phyloP scores from a whole-genome alignment of 352 stramenopile genomes.

The Saprolegnia parasitica region DNA sequence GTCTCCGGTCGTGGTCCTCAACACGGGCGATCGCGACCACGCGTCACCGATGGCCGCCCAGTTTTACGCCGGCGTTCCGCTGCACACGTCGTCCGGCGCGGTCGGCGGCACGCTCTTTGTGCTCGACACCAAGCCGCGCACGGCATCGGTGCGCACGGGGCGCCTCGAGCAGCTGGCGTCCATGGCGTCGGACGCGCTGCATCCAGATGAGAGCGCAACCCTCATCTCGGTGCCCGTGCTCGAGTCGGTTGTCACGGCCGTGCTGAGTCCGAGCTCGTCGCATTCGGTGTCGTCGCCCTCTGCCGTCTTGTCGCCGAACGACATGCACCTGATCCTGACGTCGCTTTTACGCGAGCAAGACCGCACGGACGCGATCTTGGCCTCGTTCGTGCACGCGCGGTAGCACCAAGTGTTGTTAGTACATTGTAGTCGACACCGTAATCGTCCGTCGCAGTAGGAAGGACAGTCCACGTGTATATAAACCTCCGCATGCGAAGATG shows the following conservation, averaged over 20 bases:
- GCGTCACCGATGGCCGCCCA: not conserved
- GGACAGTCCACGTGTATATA: no score
- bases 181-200: not conserved
- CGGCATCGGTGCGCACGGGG: not conserved
- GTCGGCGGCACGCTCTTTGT: conserved; percentile 21
- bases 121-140: not conserved
- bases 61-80: conserved; percentile 12
- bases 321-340: no score
- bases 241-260: conserved; percentile 1
- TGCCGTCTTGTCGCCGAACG: no score
- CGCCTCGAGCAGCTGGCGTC: not conserved
- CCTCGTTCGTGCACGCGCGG: no score
- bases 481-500: no score
- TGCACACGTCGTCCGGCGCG: not conserved
- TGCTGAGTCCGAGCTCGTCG: not conserved
- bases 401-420: no score
- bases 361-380: no score
- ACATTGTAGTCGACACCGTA: no score
- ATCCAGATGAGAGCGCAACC: not conserved
- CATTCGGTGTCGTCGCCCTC: no score
- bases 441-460: no score
- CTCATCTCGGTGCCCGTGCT: not conserved
- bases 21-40: not conserved
- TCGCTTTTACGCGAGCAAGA: no score
- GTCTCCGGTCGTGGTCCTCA: not conserved